These are phyloP conservation scores for Esteya vermicola DNA, from an alignment of 2,329 filamentous ascomycete genomes.

Conservation along the genomic window DNA sequence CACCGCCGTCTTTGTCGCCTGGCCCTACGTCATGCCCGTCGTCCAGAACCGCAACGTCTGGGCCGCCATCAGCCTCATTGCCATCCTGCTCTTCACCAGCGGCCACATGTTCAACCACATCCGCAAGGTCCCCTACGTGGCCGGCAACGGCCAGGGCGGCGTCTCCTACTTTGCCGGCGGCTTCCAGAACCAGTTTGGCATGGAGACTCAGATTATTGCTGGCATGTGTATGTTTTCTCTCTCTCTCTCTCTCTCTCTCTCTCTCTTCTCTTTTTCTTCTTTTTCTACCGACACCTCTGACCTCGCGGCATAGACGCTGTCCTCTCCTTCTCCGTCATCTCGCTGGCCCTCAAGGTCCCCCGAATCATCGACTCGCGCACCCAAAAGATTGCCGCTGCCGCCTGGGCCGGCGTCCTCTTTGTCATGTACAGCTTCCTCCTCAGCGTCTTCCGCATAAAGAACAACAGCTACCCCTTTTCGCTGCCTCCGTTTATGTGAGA, in stretches of 20 bases:
- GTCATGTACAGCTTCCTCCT: conserved; percentile 87
- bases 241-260: background rate
- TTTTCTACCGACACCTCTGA: background rate
- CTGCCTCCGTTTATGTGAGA: conserved; percentile 72
- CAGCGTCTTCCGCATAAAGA: conserved; percentile 89
- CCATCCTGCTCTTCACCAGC: conserved; percentile 83
- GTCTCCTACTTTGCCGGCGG: conserved; percentile 82
- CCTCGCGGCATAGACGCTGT: conserved; percentile 36
- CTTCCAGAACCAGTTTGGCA: conserved; percentile 84
- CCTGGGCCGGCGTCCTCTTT: conserved; percentile 66
- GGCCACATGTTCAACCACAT: conserved; percentile 99
- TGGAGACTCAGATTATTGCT: conserved; percentile 92
- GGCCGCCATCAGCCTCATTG: conserved; percentile 79
- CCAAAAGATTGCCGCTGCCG: conserved; percentile 69
- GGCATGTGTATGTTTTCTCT: conserved; percentile 57
- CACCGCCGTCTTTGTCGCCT: conserved; percentile 56
- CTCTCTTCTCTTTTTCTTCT: background rate
- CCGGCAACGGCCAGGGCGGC: conserved; percentile 69
- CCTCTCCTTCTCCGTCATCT: conserved; percentile 79
- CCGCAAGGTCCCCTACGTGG: conserved; percentile 84
- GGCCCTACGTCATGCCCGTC: conserved; percentile 67
- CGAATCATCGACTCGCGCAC: conserved; percentile 61
- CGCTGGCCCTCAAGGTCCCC: conserved; percentile 85
- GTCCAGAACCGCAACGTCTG: conserved; percentile 86
- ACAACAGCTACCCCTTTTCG: conserved; percentile 85